These are phyloP conservation scores for Solanum pimpinellifolium DNA, from an alignment of 257 asterid genomes.

Conservation along the genomic window DNA sequence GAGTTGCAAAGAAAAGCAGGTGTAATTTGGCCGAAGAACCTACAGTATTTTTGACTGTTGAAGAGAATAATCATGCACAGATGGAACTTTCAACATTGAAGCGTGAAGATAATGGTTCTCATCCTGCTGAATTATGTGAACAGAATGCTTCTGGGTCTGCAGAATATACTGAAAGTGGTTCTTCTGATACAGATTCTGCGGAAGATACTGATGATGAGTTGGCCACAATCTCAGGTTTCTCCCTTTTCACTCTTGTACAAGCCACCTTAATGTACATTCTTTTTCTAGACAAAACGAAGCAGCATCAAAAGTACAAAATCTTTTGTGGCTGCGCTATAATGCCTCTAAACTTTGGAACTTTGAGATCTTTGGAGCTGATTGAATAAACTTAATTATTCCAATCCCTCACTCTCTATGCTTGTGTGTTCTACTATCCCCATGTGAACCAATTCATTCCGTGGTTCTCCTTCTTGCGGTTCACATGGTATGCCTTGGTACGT, in stretches of 20 bases:
- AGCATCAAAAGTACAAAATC: background rate
- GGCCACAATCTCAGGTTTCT: constrained; percentile 68
- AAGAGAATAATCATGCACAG: constrained; percentile 25
- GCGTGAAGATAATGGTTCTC: constrained; percentile 28
- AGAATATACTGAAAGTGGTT: constrained; percentile 90
- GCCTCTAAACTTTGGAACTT: background rate
- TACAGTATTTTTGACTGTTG: constrained; percentile 33
- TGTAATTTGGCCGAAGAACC: constrained; percentile 34
- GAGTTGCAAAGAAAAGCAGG: constrained; percentile 48
- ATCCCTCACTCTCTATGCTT: background rate
- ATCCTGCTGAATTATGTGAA: constrained; percentile 39
- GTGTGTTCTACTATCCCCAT: background rate
- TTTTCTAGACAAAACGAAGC: background rate
- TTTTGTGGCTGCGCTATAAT: background rate
- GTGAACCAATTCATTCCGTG: background rate
- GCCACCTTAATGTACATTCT: background rate
- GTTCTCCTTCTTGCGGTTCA: background rate
- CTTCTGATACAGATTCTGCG: constrained; percentile 76
- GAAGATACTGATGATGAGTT: constrained; percentile 75
- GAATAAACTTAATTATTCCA: background rate
- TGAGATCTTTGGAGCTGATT: background rate
- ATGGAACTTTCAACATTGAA: constrained; percentile 37
- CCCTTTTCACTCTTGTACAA: background rate
- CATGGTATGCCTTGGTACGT: background rate
- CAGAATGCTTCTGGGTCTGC: constrained; percentile 60